Conservation (phyloP, 2,329 filamentous ascomycete species). For the Decorospora gaudefroyi region DNA sequence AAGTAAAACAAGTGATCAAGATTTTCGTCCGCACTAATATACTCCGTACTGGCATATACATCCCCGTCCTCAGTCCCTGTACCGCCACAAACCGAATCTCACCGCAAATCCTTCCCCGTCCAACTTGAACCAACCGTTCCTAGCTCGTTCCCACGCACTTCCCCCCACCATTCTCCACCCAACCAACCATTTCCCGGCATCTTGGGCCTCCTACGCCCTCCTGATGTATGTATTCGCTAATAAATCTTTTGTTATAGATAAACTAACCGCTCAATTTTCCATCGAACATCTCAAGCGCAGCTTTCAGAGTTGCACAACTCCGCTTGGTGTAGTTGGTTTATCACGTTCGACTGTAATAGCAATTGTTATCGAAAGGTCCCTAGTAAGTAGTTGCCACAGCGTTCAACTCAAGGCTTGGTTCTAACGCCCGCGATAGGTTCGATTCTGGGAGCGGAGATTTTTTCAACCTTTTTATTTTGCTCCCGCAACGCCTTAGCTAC, state of each 20-base stretch:
- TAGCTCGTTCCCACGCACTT: neutral
- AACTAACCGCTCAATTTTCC: neutral
- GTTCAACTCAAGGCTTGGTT: too few species aligned
- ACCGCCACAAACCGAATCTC: neutral
- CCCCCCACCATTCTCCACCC: neutral
- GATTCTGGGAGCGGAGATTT: too few species aligned
- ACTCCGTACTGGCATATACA: too few species aligned
- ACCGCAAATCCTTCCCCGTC: neutral
- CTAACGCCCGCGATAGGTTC: too few species aligned
- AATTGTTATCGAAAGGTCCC: slow-evolving; percentile 44
- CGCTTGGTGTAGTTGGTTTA: slow-evolving; percentile 45
- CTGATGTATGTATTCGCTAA: neutral
- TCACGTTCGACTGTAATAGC: slow-evolving; percentile 47
- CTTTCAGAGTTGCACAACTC: slow-evolving; percentile 22
- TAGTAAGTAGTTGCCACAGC: too few species aligned
- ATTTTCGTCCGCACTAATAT: too few species aligned
- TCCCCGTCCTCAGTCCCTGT: too few species aligned
- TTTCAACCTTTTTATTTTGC: too few species aligned
- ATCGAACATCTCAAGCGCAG: slow-evolving; percentile 27
- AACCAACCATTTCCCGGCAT: neutral
- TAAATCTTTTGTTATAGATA: neutral
- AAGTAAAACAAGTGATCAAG: too few species aligned
- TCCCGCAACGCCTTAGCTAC: too few species aligned
- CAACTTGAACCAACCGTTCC: neutral
- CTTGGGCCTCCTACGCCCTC: too few species aligned